Percentiles rank a stretch among this genome's conserved stretches.
These are phyloP conservation scores for Lavandula angustifolia DNA, from an alignment of 257 asterid species.

Conservation along the genomic window DNA sequence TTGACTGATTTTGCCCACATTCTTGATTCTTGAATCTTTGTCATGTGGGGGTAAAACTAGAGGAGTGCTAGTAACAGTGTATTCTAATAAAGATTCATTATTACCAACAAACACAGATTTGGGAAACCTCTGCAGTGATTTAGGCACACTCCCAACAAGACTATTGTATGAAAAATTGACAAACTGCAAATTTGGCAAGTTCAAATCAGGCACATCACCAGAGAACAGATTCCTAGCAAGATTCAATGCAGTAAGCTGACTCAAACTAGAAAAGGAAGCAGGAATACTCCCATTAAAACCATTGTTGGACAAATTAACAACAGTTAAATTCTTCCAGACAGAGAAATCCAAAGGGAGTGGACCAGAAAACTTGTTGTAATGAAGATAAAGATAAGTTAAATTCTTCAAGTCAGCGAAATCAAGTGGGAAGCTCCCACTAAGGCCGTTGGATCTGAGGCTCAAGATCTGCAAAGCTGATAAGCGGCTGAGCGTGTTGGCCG, in stretches of 20 bases:
- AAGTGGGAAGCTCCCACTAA: slow-evolving; percentile 61
- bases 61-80: slow-evolving; percentile 45
- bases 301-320: slow-evolving; percentile 59
- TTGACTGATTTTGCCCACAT: slow-evolving; percentile 48
- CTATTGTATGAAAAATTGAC: slow-evolving; percentile 58
- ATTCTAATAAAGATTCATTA: slow-evolving; percentile 43
- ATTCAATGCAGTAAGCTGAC: slow-evolving; percentile 47
- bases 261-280: slow-evolving; percentile 51
- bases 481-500: slow-evolving; percentile 58
- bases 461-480: slow-evolving; percentile 84
- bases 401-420: slow-evolving; percentile 61
- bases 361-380: slow-evolving; percentile 68
- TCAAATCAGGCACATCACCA: slow-evolving; percentile 57
- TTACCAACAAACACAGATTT: slow-evolving; percentile 62
- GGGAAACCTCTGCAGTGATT: slow-evolving; percentile 61
- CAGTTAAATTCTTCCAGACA: slow-evolving; percentile 56
- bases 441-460: slow-evolving; percentile 87
- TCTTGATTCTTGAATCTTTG: slow-evolving; percentile 44
- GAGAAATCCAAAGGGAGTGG: slow-evolving; percentile 67
- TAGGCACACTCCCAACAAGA: slow-evolving; percentile 68
- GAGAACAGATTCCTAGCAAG: slow-evolving; percentile 62
- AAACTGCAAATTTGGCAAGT: slow-evolving; percentile 50
- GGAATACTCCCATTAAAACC: slow-evolving; percentile 59
- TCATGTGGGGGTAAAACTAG: slow-evolving; percentile 51
- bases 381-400: slow-evolving; percentile 71